Evolutionary conservation across 2,329 filamentous ascomycete genomes (phyloP).

Genomic region (Eurotiales sp.): DNA sequence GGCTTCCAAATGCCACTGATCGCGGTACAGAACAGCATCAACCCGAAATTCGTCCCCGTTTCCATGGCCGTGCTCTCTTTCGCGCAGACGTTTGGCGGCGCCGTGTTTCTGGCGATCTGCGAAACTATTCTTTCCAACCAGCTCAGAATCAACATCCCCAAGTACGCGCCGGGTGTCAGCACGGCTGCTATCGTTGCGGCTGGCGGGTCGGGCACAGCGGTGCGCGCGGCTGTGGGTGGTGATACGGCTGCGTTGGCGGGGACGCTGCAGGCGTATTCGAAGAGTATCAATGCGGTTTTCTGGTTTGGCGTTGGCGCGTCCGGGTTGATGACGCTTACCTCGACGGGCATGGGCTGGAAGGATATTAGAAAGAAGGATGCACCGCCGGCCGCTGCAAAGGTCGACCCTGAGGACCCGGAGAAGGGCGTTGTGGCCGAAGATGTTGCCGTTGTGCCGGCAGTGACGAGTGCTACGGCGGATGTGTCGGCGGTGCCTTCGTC

Average conservation of each 20-base stretch:
- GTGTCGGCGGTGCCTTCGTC: no score
- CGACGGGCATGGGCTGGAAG: constrained; percentile 14
- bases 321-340: neutral
- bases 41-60: constrained; percentile 28
- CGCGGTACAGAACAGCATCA: constrained; percentile 32
- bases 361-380: constrained; percentile 16
- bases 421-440: neutral
- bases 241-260: neutral
- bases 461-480: neutral
- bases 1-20: constrained; percentile 32
- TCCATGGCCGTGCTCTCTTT: constrained; percentile 36
- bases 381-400: neutral
- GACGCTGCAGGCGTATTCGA: constrained; percentile 9
- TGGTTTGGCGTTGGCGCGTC: constrained; percentile 11
- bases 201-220: constrained; percentile 40
- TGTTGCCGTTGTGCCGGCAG: neutral
- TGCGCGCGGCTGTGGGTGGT: constrained; percentile 23
- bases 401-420: neutral
- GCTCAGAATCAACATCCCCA: constrained; percentile 25
- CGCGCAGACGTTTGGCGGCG: constrained; percentile 34
- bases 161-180: constrained; percentile 27
- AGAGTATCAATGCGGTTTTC: constrained; percentile 12
- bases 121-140: constrained; percentile 38
- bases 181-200: constrained; percentile 26
- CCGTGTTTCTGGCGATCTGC: constrained; percentile 34